Percentiles rank a stretch among this genome's conserved stretches.
phyloP scores from a whole-genome alignment of 495 filamentous ascomycete species.

The Trichoderma erinaceum region DNA sequence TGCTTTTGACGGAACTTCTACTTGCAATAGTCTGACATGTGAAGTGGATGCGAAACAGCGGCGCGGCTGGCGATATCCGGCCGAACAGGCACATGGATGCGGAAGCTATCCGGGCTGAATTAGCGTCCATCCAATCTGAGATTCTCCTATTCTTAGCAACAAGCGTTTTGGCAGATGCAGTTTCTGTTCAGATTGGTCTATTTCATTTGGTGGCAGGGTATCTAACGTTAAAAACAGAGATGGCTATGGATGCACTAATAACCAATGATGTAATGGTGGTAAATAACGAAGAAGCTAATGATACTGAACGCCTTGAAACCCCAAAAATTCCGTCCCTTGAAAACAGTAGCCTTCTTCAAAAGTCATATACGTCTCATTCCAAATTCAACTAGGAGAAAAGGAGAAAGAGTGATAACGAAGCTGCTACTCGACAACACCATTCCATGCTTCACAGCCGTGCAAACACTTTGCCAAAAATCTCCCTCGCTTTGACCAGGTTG shows the following conservation, averaged over 20 bases:
- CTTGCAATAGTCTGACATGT: not conserved
- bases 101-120: too few relatives aligned
- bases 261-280: not conserved
- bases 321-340: not conserved
- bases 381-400: not conserved
- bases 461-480: conserved; percentile 87
- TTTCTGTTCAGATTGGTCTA: too few relatives aligned
- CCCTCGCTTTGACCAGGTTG: conserved; percentile 85
- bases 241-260: too few relatives aligned
- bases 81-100: not conserved
- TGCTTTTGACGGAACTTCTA: not conserved
- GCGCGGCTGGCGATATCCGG: not conserved
- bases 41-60: not conserved
- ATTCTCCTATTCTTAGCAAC: not conserved
- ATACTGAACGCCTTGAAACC: too few relatives aligned
- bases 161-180: too few relatives aligned
- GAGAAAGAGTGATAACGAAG: not conserved
- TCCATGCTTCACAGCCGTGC: conserved; percentile 29
- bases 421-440: too few relatives aligned
- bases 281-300: not conserved
- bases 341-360: not conserved
- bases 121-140: too few relatives aligned
- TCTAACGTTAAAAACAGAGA: not conserved
- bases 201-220: not conserved
- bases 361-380: too few relatives aligned